Conservation (phyloP, 192 early-diverging fungal genomes). For the Haplosporangium gracile region DNA sequence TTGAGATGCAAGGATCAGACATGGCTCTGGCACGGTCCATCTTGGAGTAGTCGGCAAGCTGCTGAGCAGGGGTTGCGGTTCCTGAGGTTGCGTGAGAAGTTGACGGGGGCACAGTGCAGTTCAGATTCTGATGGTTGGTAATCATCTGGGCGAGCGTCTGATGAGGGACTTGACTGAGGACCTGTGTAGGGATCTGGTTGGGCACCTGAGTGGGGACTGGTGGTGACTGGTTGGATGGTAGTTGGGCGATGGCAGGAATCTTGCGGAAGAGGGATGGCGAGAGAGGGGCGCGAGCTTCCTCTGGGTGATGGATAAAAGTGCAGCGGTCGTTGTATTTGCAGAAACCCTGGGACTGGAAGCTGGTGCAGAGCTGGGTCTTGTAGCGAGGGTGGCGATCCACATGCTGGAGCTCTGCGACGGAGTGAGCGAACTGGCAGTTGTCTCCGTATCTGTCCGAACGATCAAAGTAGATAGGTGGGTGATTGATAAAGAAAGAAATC, state of each 20-base stretch:
- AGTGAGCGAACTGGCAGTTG: slow-evolving; percentile 97
- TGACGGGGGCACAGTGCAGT: not conserved
- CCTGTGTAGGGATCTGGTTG: not conserved
- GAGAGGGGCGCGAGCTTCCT: slow-evolving; percentile 58
- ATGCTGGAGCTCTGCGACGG: slow-evolving; percentile 78
- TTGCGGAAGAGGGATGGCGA: slow-evolving; percentile 3
- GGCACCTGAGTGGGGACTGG: not conserved
- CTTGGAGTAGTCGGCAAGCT: not conserved
- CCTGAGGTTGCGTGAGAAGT: not conserved
- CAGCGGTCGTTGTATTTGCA: slow-evolving; percentile 97
- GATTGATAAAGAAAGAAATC: slow-evolving; percentile 1
- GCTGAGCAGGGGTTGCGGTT: not conserved
- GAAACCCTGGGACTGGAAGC: slow-evolving; percentile 87
- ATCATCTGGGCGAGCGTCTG: not conserved
- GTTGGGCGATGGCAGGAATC: no score
- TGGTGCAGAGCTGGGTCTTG: slow-evolving; percentile 95
- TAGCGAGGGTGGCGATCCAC: slow-evolving; percentile 93
- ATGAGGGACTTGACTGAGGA: not conserved
- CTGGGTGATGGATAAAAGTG: slow-evolving; percentile 88
- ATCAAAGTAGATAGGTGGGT: not conserved
- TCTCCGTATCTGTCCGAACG: slow-evolving; percentile 78
- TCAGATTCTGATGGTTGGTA: not conserved
- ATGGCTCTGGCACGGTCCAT: not conserved
- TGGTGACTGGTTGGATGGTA: not conserved
- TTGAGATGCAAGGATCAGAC: not conserved